Evolutionary conservation across 2,329 filamentous ascomycete genomes (phyloP).

Genomic region (Eutypella sp.): DNA sequence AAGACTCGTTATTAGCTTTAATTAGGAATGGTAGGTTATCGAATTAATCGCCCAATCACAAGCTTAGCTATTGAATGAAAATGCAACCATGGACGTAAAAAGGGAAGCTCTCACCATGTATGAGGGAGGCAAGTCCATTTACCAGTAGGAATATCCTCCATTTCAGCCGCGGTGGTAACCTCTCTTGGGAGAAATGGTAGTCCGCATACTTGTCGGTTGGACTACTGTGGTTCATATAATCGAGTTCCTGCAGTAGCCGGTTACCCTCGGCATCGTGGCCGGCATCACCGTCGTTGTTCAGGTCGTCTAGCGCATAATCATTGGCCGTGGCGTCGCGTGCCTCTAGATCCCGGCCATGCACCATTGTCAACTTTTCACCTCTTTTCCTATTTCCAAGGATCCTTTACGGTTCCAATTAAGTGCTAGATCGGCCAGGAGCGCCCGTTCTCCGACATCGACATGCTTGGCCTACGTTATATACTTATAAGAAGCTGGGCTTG

Average conservation of each 20-base stretch:
- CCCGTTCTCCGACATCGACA: no score
- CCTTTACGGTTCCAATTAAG: no score
- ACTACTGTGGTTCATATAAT: not conserved
- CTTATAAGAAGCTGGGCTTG: no score
- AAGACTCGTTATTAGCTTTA: not conserved
- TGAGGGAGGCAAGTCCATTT: not conserved
- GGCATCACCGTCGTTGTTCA: not conserved
- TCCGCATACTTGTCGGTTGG: not conserved
- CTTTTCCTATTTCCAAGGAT: no score
- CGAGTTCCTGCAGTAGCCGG: not conserved
- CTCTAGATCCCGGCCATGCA: not conserved
- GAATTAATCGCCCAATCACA: not conserved
- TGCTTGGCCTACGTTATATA: no score
- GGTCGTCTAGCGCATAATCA: not conserved
- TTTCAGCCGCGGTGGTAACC: not conserved
- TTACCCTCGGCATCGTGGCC: not conserved
- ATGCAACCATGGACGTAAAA: no score
- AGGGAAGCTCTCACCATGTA: not conserved
- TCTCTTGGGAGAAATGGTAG: not conserved
- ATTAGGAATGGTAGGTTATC: no score
- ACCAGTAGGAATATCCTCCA: not conserved
- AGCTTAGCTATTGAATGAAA: not conserved
- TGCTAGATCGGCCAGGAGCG: no score
- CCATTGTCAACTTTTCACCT: not conserved
- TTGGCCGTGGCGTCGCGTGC: not conserved